Base-by-base conservation (phyloP, 1,284 basidiomycete genomes). In the Cutaneotrichosporon cutaneum region DNA sequence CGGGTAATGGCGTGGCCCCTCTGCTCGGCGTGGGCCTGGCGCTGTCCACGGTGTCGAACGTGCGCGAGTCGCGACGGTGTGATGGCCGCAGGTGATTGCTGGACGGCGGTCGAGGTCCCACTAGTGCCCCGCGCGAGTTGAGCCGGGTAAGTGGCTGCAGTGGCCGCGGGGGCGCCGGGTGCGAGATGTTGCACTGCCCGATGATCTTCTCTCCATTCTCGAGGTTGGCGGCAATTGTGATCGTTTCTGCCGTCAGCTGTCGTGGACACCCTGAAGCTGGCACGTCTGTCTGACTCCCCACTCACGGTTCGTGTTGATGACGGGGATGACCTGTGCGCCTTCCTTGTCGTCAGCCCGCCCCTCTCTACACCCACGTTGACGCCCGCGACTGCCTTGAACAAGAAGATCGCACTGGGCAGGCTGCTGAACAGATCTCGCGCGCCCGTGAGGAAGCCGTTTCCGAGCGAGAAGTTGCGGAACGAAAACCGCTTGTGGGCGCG, bases 151-250 rank as follows among this genome's bases (percentile, higher is more conserved):
- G 39, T 2, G 54, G 53, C 2, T 53, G 55, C 33, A 52, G 48
- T 5, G 45, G 36, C 0, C 54, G 39, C 16, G 53, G 53, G 11
- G 68, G 60, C 0, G 69, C 69, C 0, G 95, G 95, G 77, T 99
- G 95, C 0, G 93, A 96, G 68, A 99, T 97, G 74, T 96, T 92
- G 76, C 94, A 97, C 80, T 99, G 95, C 2, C 95, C 95, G 27
- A 97, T 88, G 27, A 98, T 85, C 54, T 85, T 86, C 35, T 84
- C 82, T 8, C 89, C 90, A 70, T 94, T 86, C 72, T 88, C 86
- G 62, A 98, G 82, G 75, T 94, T 88, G 8, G 90, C 94, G n/a
- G 94, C 92, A 65, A 99, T 95, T 4, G 93, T 98, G n/a, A 94
- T 92, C 0, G 91, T 94, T 58, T 80, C 76, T 77, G 61, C 2